These are phyloP conservation scores for Helminthosporium solani DNA, from an alignment of 2,329 filamentous ascomycete genomes.

Conservation along the genomic window DNA sequence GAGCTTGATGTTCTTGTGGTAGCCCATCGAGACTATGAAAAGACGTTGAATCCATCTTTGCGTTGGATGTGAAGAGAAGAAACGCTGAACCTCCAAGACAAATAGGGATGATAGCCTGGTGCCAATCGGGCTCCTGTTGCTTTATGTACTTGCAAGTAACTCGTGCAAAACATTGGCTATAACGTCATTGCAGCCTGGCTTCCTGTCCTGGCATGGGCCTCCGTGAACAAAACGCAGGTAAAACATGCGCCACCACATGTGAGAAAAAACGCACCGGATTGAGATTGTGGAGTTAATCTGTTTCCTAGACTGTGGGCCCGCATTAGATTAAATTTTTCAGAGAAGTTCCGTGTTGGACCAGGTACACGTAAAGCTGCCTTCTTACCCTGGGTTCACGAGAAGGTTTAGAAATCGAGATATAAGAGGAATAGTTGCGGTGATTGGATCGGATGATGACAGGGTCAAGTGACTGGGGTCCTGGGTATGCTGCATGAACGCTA, in stretches of 20 bases:
- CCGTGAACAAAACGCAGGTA: conserved; percentile 7
- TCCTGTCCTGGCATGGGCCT: background rate
- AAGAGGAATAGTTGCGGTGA: background rate
- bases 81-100: background rate
- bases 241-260: background rate
- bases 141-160: conserved; percentile 11
- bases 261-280: background rate
- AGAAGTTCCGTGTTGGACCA: conserved; percentile 1
- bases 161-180: background rate
- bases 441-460: conserved; percentile 6
- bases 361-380: conserved; percentile 4
- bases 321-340: conserved; percentile 14
- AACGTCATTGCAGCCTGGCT: conserved; percentile 10
- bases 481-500: too few relatives aligned
- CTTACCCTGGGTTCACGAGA: conserved; percentile 4
- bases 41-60: conserved; percentile 12
- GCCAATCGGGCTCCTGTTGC: background rate
- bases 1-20: conserved; percentile 18
- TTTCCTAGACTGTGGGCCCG: conserved; percentile 2
- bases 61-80: background rate
- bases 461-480: too few relatives aligned
- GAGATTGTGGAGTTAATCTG: conserved; percentile 4
- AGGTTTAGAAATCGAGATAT: conserved; percentile 12
- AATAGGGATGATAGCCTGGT: background rate
- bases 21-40: conserved; percentile 20